Conservation (phyloP, 179 eudicot species). For the Corrigiola litoralis region DNA sequence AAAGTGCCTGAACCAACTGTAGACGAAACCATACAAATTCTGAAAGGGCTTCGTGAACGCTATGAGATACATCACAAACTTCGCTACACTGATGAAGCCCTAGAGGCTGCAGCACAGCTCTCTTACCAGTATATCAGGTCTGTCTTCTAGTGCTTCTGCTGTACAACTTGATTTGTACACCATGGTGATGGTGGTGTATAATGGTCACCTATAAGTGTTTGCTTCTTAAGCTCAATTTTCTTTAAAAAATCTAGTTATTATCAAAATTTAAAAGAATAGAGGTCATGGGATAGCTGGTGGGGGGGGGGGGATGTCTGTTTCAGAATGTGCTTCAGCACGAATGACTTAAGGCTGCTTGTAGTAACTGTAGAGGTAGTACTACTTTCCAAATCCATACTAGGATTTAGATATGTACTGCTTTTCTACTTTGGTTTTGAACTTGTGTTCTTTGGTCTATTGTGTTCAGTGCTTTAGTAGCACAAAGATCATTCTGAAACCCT, state of each 20-base stretch:
- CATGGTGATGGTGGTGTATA: neutral
- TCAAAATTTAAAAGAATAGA: neutral
- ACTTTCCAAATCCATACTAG: neutral
- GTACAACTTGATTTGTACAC: neutral
- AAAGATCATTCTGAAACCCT: too few relatives aligned
- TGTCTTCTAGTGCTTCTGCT: slow-evolving; percentile 3
- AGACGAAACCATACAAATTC: slow-evolving; percentile 74
- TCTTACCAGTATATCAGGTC: slow-evolving; percentile 86
- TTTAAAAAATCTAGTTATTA: neutral
- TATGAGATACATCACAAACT: slow-evolving; percentile 93
- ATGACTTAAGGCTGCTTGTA: neutral
- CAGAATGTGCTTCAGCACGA: neutral
- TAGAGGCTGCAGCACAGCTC: slow-evolving; percentile 77
- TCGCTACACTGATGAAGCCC: slow-evolving; percentile 76
- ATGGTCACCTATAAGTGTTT: neutral
- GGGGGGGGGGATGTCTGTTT: too few relatives aligned
- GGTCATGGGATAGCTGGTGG: neutral
- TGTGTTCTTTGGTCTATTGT: neutral
- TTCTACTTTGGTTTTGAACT: neutral
- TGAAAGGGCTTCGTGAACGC: slow-evolving; percentile 79
- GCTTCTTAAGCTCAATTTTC: neutral
- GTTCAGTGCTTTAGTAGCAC: neutral
- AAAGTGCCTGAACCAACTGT: slow-evolving; percentile 92
- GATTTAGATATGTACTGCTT: too few relatives aligned
- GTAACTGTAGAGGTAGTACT: too few relatives aligned